A percentile compares a stretch with the other conserved stretches of the same genome.
phyloP scores from a whole-genome alignment of 495 filamentous ascomycete genomes.

The Staphylotrichum longicolle region DNA sequence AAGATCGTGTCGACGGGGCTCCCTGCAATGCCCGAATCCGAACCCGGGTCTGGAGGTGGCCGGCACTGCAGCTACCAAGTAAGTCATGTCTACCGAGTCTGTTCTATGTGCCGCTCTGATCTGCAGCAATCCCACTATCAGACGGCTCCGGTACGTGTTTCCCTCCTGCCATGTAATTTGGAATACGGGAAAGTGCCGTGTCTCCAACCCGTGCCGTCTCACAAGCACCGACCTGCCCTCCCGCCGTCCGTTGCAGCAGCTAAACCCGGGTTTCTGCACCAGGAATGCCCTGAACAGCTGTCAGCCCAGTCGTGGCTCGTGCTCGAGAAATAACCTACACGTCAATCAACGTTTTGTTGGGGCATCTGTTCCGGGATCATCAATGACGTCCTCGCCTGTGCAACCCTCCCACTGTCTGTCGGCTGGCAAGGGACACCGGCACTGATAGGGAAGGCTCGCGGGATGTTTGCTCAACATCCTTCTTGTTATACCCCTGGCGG shows the following conservation, averaged over 20 bases:
- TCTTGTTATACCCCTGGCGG: no score
- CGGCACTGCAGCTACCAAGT: conserved; percentile 15
- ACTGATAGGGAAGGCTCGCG: no score
- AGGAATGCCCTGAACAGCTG: not conserved
- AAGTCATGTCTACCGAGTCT: conserved; percentile 13
- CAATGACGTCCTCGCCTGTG: no score
- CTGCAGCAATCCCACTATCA: conserved; percentile 21
- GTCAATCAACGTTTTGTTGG: not conserved
- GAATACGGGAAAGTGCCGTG: conserved; percentile 21
- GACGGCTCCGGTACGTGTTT: conserved; percentile 24
- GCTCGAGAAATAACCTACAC: not conserved
- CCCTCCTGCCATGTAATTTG: conserved; percentile 24
- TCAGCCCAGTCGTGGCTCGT: not conserved
- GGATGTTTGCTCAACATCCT: no score
- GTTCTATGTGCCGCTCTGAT: conserved; percentile 18
- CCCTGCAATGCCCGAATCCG: conserved; percentile 19
- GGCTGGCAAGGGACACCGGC: no score
- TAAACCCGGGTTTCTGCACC: conserved; percentile 12
- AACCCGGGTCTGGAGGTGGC: conserved; percentile 17
- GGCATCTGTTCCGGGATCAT: no score
- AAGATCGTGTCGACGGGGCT: conserved; percentile 1
- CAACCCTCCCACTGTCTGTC: no score
- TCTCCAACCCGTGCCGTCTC: conserved; percentile 16
- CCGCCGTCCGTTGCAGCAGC: conserved; percentile 9
- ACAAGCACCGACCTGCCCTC: conserved; percentile 7